Evolutionary conservation across 177 flowering plant species (phyloP), one percentile per base, ranked within the genome.

Genomic region (Viscum album): DNA sequence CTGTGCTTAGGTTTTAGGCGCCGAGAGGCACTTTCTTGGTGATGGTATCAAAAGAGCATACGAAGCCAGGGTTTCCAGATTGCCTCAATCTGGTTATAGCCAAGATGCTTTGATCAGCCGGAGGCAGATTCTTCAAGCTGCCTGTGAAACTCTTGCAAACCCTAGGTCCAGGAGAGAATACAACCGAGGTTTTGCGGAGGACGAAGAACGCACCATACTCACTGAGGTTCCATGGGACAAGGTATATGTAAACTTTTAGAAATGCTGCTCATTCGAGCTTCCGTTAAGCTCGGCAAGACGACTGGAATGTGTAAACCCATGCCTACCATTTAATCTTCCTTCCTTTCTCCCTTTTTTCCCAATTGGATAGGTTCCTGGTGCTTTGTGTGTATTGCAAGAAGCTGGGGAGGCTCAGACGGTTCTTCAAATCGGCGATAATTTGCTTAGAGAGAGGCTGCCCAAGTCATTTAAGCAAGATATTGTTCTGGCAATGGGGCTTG

Each of bases 331-430:
- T n/a, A n/a, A n/a, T n/a, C n/a, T n/a, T n/a, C n/a, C n/a, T n/a
- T n/a, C n/a, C n/a, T n/a, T n/a, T n/a, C n/a, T n/a, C n/a, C n/a
- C n/a, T n/a, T n/a, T n/a, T n/a, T n/a, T n/a, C n/a, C n/a, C n/a
- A n/a, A n/a, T n/a, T n/a, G n/a, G n/a, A n/a, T 62, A 90, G 93
- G 95, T 94, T 65, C 92, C 99, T 34, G 99, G 97, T 29, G 97
- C 96, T 33, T 71, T 94, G 66, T 87, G 90, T 73, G 85, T 88
- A 64, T 71, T 94, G 72, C 97, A 88, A 84, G 99, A 94, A 78
- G 86, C 88, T 4, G 99, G 96, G 36, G 88, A 94, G 81, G 73
- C 86, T 35, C 87, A 82, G 64, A 60, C 84, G 64, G 95, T 89
- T 70, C 81, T 91, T 72, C 77, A 73, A 29, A 75, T 85, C 71